phyloP scores from a whole-genome alignment of 371 early-diverging fungal species.

The Batkoa obscura region DNA sequence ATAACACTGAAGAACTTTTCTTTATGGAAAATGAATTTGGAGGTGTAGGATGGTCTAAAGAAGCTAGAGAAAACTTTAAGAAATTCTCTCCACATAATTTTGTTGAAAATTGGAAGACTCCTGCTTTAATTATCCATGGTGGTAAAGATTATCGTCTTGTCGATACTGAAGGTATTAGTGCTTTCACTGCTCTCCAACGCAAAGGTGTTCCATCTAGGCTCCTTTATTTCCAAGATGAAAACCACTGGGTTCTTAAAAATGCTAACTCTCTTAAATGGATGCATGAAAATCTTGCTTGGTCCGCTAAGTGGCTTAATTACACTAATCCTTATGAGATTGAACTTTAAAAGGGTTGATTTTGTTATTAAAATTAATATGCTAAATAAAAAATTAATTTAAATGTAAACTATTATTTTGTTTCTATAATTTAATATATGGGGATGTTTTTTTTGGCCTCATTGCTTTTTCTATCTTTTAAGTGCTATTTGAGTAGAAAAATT shows the following conservation, averaged over 20 bases:
- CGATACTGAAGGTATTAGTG: slow-evolving; percentile 44
- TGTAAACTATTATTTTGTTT: too few species aligned
- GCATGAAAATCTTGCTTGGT: slow-evolving; percentile 46
- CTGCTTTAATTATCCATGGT: slow-evolving; percentile 59
- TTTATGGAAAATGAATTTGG: slow-evolving; percentile 56
- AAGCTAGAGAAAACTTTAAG: slow-evolving; percentile 23
- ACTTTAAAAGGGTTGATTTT: background rate
- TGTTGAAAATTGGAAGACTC: slow-evolving; percentile 60
- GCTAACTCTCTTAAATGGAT: slow-evolving; percentile 54
- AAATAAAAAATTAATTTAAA: too few species aligned
- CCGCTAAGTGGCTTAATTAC: slow-evolving; percentile 26
- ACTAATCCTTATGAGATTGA: slow-evolving; percentile 1
- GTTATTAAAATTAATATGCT: too few species aligned
- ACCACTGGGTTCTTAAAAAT: slow-evolving; percentile 28
- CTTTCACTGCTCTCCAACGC: slow-evolving; percentile 62
- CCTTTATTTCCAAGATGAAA: slow-evolving; percentile 71
- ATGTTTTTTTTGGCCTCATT: too few species aligned
- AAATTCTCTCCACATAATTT: slow-evolving; percentile 47
- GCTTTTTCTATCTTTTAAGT: too few species aligned
- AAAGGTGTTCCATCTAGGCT: slow-evolving; percentile 45
- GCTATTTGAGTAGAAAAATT: too few species aligned
- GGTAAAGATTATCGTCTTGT: slow-evolving; percentile 41
- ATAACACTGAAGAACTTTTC: slow-evolving; percentile 61
- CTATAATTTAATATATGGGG: too few species aligned
- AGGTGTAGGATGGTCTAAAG: slow-evolving; percentile 23